These are phyloP conservation scores for Ophioceras dolichostomum DNA, from an alignment of 2,329 filamentous ascomycete species.

Conservation along the genomic window DNA sequence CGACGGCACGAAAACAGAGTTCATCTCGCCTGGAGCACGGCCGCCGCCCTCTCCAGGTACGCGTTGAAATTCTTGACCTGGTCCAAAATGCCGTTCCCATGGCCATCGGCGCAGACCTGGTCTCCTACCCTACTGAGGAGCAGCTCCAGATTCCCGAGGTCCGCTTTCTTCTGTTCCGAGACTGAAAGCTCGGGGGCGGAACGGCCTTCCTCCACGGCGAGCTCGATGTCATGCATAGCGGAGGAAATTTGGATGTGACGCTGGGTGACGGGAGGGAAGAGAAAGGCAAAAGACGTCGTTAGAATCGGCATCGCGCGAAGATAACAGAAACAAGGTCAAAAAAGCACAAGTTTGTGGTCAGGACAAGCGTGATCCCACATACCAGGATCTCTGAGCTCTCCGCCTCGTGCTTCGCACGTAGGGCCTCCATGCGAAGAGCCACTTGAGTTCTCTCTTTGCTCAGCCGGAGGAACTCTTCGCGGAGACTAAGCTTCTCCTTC, in stretches of 20 bases:
- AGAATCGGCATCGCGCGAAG: no score
- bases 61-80: constrained; percentile 50
- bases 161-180: constrained; percentile 33
- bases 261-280: constrained; percentile 9
- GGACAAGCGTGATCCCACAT: no score
- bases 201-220: constrained; percentile 31
- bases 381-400: constrained; percentile 40
- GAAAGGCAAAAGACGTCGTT: no score
- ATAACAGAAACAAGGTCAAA: no score
- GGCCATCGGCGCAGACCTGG: constrained; percentile 33
- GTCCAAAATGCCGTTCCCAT: constrained; percentile 34
- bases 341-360: no score
- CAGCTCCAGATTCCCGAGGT: constrained; percentile 45
- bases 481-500: constrained; percentile 41
- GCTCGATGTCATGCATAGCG: constrained; percentile 48
- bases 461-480: constrained; percentile 48
- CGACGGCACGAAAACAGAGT: no score
- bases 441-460: constrained; percentile 49
- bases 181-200: constrained; percentile 32
- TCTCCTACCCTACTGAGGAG: constrained; percentile 40
- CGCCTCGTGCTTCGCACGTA: constrained; percentile 46
- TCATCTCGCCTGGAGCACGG: constrained; percentile 33
- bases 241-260: constrained; percentile 42
- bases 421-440: constrained; percentile 48
- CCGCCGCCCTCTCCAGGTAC: constrained; percentile 48